Base-by-base conservation (phyloP, 345 rosid species). In the Bruguiera sexangula region DNA sequence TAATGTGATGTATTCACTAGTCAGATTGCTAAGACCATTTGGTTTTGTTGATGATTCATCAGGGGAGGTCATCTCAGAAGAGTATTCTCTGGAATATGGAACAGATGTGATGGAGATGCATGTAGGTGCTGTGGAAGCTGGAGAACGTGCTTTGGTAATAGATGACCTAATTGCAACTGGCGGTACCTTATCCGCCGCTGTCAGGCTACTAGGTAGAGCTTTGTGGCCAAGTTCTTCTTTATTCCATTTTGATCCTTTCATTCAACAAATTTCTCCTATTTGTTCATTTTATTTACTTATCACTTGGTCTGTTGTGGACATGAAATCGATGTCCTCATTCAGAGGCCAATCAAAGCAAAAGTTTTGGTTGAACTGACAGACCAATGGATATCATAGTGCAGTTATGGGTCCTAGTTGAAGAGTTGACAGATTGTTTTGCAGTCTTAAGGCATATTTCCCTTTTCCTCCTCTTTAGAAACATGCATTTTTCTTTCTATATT, bases 161-260 rank as follows among this genome's bases (percentile, higher is more conserved):
- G 99, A 95, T 67, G 99, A 95, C 75, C 98, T 95, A 58, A 83
- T 95, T 79, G 99, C 99, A 51, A 95, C 99, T 1, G 99, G 99
- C 59, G 99, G 99, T 19, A 95, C 99, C 60, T 81, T 95, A 62
- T 62, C 77, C 73, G 99, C 99, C 72, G 99, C 99, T 50, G 81
- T 88, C 88, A 93, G 76, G 60, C 99, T 95, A 62, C 94, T 95
- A 24, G 99, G 99, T 95, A 88, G 11, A 65, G 39, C 20, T 66
- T 50, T 55, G 21, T 27, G 31, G 36, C 68, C 64, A 22, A 53
- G 55, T 63, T 51, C 20, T 72, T 62, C 19, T 31, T 57, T 67
- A 10, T 37, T 56, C 24, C 15, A 6, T 43, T 3, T 6, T 6
- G 4, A 10, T 63, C 2, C 9, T 48, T 65, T 46, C 65, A 29